Evolutionary conservation across 2,329 filamentous ascomycete species (phyloP), one percentile per base, ranked within the genome.

Genomic region (Cladosporium oxysporum): DNA sequence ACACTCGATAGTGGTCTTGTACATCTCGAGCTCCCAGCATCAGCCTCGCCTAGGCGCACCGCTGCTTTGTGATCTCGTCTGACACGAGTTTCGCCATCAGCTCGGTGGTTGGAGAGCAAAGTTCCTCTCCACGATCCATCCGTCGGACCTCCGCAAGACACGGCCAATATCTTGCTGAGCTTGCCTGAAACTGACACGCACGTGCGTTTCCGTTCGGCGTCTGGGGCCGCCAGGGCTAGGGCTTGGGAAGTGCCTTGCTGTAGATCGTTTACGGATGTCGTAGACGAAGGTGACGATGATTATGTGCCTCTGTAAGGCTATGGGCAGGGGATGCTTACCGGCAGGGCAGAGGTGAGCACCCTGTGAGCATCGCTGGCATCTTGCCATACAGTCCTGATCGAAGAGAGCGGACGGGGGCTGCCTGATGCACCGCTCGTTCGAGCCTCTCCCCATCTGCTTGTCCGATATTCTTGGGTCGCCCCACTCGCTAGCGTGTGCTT

Each of bases 401-500:
- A 14, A 47, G 28, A 33, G 52, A 33, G 33, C 29, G 28, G 29
- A 21, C 29, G 18, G 18, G 52, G 28, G 28, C 52, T 31, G 52
- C 57, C 21, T 26, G 10, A 47, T 31, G 41, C 37, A 49, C 3
- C 21, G 11, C 41, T 60, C 37, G 37, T 31, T 31, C 35, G 31
- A 60, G 59, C 59, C 35, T 53, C 29, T 28, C 59, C 59, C 59
- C 59, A 62, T 62, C 23, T 21, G 41, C 41, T 49, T 49, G 58
- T 61, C 58, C 58, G 58, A 50, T 33, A 14, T 55, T 55, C 52
- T 55, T 55, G 52, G 52, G 52, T 55, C 52, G 60, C 47, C 47
- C 60, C 60, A 62, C 60, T 33, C 60, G 47, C 49, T 62, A 62
- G 60, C 60, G 58, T 55, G 18, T 31, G 60, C 49, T 62, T 53